These are phyloP conservation scores for Backusella liffmaniae DNA, from an alignment of 192 early-diverging fungal genomes.

Conservation along the genomic window DNA sequence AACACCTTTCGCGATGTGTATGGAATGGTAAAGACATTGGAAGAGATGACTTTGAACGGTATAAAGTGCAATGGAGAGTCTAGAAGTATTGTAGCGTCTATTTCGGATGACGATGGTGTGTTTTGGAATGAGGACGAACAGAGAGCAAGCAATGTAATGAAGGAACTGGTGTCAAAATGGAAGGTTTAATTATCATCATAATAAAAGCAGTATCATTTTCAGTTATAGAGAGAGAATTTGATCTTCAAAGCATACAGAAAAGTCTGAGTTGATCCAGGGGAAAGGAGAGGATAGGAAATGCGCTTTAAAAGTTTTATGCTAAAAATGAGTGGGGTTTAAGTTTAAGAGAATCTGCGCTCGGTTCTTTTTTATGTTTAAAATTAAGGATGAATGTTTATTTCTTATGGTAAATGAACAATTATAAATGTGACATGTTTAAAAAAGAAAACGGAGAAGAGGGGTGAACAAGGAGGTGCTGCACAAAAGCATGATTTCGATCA, in stretches of 20 bases:
- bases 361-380: not conserved
- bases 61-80: slow-evolving; percentile 33
- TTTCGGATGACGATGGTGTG: not conserved
- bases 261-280: not conserved
- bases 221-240: too few relatives aligned
- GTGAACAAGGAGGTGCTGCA: not conserved
- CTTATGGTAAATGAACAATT: not conserved
- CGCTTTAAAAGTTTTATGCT: not conserved
- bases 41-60: slow-evolving; percentile 43
- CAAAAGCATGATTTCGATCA: not conserved
- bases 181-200: not conserved
- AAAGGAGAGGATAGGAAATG: not conserved
- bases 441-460: not conserved
- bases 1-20: slow-evolving; percentile 39
- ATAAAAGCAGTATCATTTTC: not conserved
- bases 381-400: not conserved
- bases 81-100: slow-evolving; percentile 2
- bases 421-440: not conserved
- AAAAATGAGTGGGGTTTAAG: not conserved
- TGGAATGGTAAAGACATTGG: slow-evolving; percentile 35
- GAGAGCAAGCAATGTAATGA: slow-evolving; percentile 19
- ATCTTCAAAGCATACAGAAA: too few relatives aligned
- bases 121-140: slow-evolving; percentile 29
- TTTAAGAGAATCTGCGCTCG: not conserved
- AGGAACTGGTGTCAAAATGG: slow-evolving; percentile 28